Percentiles rank a stretch among this genome's conserved stretches.
Evolutionary conservation across 495 filamentous ascomycete species (phyloP).

Genomic region (Podospora pseudopauciseta): DNA sequence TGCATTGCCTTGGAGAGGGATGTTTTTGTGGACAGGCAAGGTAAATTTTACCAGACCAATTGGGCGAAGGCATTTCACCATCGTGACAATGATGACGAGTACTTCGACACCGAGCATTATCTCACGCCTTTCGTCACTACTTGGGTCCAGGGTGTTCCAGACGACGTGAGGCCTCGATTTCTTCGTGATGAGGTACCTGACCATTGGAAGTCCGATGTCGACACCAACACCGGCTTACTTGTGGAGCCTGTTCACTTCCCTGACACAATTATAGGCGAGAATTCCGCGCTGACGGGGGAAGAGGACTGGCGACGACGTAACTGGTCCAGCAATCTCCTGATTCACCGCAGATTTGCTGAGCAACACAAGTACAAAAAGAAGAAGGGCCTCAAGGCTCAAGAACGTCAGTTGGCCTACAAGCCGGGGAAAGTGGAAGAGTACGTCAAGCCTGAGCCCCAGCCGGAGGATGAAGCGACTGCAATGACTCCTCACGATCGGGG

Average conservation of each 20-base stretch:
- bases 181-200: conserved; percentile 5
- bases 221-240: conserved; percentile 31
- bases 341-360: background rate
- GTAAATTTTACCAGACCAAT: conserved; percentile 10
- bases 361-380: background rate
- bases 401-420: background rate
- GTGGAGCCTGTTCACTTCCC: conserved; percentile 26
- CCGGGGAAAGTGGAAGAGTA: background rate
- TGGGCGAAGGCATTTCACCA: background rate
- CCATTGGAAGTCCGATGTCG: conserved; percentile 32
- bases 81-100: conserved; percentile 12
- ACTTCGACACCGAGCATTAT: conserved; percentile 1
- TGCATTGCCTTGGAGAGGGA: conserved; percentile 16
- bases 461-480: background rate
- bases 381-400: background rate
- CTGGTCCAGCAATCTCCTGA: conserved; percentile 18
- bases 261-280: conserved; percentile 17
- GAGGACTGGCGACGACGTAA: conserved; percentile 21
- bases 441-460: background rate
- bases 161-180: conserved; percentile 16
- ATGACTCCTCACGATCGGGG: conserved; percentile 12
- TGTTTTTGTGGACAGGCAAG: conserved; percentile 2
- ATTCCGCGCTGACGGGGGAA: background rate
- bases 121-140: conserved; percentile 10
- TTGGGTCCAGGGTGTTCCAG: conserved; percentile 15